These are phyloP conservation scores for Themeda triandra DNA, from an alignment of 176 grass and related monocot species.

Conservation along the genomic window DNA sequence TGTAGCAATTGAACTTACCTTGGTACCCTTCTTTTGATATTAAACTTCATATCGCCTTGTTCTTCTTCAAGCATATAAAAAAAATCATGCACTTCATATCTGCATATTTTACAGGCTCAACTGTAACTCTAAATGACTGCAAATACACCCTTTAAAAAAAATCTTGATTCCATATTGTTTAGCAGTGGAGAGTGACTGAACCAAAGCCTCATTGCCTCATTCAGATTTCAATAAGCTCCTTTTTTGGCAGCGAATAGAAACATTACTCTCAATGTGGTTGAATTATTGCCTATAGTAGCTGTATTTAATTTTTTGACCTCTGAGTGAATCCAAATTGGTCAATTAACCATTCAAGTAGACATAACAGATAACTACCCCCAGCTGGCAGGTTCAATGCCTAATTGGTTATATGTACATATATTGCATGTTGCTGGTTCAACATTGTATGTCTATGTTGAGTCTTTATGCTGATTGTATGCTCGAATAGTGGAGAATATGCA, in stretches of 20 bases:
- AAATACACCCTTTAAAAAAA: not conserved
- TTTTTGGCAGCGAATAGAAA: not conserved
- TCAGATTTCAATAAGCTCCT: not conserved
- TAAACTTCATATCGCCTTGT: not conserved
- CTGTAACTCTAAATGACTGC: not conserved
- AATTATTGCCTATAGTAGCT: not conserved
- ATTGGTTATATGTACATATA: not conserved
- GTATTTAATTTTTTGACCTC: not conserved
- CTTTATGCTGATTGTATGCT: not conserved
- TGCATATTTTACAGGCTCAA: not conserved
- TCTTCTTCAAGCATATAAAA: not conserved
- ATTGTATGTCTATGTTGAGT: not conserved
- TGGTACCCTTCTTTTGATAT: not conserved
- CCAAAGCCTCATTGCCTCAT: not conserved
- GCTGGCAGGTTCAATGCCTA: not conserved
- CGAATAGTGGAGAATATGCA: not conserved
- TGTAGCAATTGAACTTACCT: not conserved
- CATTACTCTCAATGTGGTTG: not conserved
- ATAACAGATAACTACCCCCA: not conserved
- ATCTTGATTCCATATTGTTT: not conserved
- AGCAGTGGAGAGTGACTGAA: not conserved
- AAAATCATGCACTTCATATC: not conserved
- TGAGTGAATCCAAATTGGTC: not conserved
- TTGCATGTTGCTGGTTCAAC: not conserved
- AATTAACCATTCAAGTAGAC: not conserved